A percentile compares a stretch with the other conserved stretches of the same genome.
phyloP scores from a whole-genome alignment of 2,329 filamentous ascomycete genomes.

The Arthrobotrys sphaeroides region DNA sequence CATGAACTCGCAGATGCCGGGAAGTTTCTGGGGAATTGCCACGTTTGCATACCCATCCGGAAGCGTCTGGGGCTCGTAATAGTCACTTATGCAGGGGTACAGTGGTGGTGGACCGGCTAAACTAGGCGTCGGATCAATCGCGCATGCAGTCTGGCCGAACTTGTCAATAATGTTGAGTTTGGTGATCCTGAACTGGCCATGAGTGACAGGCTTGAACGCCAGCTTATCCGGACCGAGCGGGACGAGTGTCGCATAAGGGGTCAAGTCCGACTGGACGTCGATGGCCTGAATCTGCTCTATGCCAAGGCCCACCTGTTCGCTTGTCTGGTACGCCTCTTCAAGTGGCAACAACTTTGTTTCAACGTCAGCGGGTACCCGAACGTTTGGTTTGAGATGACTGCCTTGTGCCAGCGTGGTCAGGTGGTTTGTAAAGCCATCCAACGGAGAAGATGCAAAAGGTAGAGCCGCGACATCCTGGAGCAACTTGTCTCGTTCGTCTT shows the following conservation, averaged over 20 bases:
- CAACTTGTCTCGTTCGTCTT: neutral
- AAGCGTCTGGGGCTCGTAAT: conserved; percentile 58
- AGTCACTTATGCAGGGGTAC: conserved; percentile 61
- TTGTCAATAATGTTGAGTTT: conserved; percentile 66
- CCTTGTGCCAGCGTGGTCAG: conserved; percentile 61
- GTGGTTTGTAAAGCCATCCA: conserved; percentile 59
- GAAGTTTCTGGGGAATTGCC: conserved; percentile 54
- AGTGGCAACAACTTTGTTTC: conserved; percentile 23
- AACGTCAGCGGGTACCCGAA: conserved; percentile 51
- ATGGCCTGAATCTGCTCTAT: no score
- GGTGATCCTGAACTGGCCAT: conserved; percentile 64
- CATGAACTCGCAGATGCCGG: conserved; percentile 59
- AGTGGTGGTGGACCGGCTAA: conserved; percentile 55
- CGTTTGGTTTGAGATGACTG: conserved; percentile 62
- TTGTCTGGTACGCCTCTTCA: no score
- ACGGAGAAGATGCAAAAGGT: conserved; percentile 49
- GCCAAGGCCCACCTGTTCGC: no score
- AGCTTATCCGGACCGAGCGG: neutral
- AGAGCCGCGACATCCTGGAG: neutral
- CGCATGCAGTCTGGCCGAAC: conserved; percentile 63
- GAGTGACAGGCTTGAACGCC: conserved; percentile 60
- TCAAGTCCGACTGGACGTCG: conserved; percentile 58
- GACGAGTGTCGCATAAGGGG: conserved; percentile 60
- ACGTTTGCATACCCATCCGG: conserved; percentile 56
- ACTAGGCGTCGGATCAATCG: conserved; percentile 57